These are phyloP conservation scores for Saccharomyces eubayanus DNA, from an alignment of 805 yeast genomes.

Conservation along the genomic window DNA sequence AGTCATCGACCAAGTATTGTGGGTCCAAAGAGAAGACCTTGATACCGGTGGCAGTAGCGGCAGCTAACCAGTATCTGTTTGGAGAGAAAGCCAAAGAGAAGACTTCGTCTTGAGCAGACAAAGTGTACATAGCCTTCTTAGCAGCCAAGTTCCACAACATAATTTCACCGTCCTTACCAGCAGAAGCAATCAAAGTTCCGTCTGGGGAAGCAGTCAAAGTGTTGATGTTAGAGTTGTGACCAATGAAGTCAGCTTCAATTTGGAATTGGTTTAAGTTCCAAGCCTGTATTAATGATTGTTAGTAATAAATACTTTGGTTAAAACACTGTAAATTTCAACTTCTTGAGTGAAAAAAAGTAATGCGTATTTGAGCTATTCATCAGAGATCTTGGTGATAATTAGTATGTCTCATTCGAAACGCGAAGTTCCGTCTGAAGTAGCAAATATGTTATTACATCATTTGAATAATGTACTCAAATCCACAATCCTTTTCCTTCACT, in stretches of 20 bases:
- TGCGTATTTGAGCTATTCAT: slow-evolving; percentile 28
- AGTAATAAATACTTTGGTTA: slow-evolving; percentile 39
- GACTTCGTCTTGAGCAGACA: slow-evolving; percentile 92
- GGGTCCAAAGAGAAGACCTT: slow-evolving; percentile 97
- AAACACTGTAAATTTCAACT: background rate
- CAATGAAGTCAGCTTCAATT: slow-evolving; percentile 91
- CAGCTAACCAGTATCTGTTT: slow-evolving; percentile 99
- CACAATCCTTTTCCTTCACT: background rate
- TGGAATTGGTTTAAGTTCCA: slow-evolving; percentile 86
- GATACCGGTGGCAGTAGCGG: slow-evolving; percentile 97
- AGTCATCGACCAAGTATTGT: slow-evolving; percentile 89
- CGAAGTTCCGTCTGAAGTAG: slow-evolving; percentile 88
- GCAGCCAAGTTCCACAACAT: slow-evolving; percentile 95
- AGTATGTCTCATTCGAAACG: slow-evolving; percentile 87
- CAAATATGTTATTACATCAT: slow-evolving; percentile 88
- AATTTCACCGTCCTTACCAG: slow-evolving; percentile 98
- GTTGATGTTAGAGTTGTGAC: slow-evolving; percentile 99
- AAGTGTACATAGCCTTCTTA: slow-evolving; percentile 82
- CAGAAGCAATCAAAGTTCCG: slow-evolving; percentile 98
- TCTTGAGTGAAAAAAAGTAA: background rate
- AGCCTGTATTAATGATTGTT: slow-evolving; percentile 46
- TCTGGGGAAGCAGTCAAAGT: slow-evolving; percentile 98
- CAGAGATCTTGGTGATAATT: slow-evolving; percentile 99
- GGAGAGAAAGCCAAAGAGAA: slow-evolving; percentile 99
- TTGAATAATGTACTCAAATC: slow-evolving; percentile 21